Conservation (phyloP, 2,329 filamentous ascomycete species). For the Tolypocladium ovalisporum region DNA sequence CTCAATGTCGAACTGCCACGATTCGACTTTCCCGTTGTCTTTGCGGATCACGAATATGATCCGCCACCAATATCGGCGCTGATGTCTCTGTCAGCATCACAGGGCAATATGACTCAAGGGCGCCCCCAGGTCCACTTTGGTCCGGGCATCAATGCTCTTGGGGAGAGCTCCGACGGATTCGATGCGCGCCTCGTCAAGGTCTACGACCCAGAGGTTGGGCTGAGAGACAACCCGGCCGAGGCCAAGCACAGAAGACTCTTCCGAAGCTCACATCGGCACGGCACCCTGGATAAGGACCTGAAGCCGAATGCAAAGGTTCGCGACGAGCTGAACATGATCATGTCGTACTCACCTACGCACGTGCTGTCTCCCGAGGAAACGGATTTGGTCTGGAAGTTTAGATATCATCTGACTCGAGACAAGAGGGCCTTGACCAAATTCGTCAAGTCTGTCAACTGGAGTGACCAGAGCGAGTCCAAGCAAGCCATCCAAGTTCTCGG, state of each 20-base stretch:
- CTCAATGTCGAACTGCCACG: slow-evolving; percentile 86
- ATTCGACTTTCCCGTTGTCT: slow-evolving; percentile 93
- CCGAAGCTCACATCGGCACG: slow-evolving; percentile 78
- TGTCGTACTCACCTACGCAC: slow-evolving; percentile 88
- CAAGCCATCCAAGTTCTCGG: slow-evolving; percentile 83
- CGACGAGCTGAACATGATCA: slow-evolving; percentile 83
- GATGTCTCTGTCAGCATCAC: slow-evolving; percentile 43
- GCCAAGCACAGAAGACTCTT: slow-evolving; percentile 89
- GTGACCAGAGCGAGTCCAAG: slow-evolving; percentile 70
- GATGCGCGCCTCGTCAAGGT: slow-evolving; percentile 64
- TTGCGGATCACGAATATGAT: slow-evolving; percentile 86
- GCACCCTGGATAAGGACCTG: slow-evolving; percentile 87
- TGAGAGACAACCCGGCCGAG: slow-evolving; percentile 85
- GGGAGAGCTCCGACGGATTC: slow-evolving; percentile 34
- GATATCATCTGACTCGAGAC: slow-evolving; percentile 86
- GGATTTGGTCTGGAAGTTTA: slow-evolving; percentile 94
- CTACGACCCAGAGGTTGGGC: slow-evolving; percentile 87
- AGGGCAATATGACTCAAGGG: slow-evolving; percentile 63
- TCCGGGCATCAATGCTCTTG: slow-evolving; percentile 70
- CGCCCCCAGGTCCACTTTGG: slow-evolving; percentile 84
- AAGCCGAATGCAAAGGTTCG: slow-evolving; percentile 94
- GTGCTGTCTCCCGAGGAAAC: slow-evolving; percentile 83
- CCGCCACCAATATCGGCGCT: slow-evolving; percentile 72
- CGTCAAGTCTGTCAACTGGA: slow-evolving; percentile 95
- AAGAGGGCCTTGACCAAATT: slow-evolving; percentile 93